Base-by-base conservation (phyloP, 2,329 filamentous ascomycete species). In the Cladosporium sp. region DNA sequence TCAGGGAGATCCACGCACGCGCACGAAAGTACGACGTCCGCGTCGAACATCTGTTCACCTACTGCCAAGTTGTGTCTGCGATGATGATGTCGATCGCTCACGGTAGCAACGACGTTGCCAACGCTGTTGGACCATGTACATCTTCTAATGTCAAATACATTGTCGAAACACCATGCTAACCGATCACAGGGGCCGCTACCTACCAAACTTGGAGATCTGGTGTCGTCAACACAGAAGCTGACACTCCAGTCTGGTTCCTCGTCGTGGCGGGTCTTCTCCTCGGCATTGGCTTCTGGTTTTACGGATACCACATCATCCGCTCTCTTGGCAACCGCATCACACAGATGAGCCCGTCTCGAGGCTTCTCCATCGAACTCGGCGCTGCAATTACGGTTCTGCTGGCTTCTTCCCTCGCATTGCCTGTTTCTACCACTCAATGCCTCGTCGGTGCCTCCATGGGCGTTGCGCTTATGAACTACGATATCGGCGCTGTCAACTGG, bases 61-160 rank as follows among this genome's bases (percentile, higher is more conserved):
- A 83, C 61, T 74, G 84, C 58, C 82, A 85, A 66, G 64, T 86
- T 54, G 66, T 84, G 52, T 84, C 83, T n/a, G 84, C 84, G 51
- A 84, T 82, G 69, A 86, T 83, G 52, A 83, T 83, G 32, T 85
- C 82, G 1, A 86, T 88, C 58, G 82, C 83, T 1, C 84, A 85
- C 66, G 82, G 82, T n/a, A 79, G 80, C 54, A 85, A 85, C 64
- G 82, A 85, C 55, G 78, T 61, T 22, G 72, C 78, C 59, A 85
- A 79, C 61, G 80, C 80, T 18, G 74, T 83, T 45, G 81, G 81
- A 0, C 82, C 82, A 1, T 80, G n/a, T n/a, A n/a, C n/a, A n/a
- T n/a, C n/a, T n/a, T n/a, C n/a, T n/a, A n/a, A n/a, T n/a, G n/a
- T n/a, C n/a, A n/a, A n/a, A n/a, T n/a, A n/a, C n/a, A n/a, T n/a